Base-by-base conservation (phyloP, 2,329 filamentous ascomycete species). In the Fusarium annulatum region DNA sequence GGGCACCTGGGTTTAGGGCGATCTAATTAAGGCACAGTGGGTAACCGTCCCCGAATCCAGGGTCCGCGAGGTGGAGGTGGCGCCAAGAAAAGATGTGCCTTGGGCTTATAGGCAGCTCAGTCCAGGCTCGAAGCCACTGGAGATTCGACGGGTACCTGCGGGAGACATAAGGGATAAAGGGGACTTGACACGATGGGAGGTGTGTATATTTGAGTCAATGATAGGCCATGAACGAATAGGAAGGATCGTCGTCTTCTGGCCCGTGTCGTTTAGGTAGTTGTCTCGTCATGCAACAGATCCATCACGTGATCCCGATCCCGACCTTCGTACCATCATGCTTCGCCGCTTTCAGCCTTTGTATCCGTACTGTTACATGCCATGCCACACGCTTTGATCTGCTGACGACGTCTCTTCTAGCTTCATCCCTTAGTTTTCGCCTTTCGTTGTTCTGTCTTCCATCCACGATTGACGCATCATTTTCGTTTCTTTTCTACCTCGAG, bases 41-140 rank as follows among this genome's bases (percentile, higher is more conserved):
- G 48, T 76, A 66, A 64, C 57, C 49, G 66, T 55, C 70, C 72
- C 73, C 49, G 56, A 75, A 71, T 67, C 56, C 66, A 73, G 69
- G 74, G 74, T 73, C 74, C 58, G 64, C 52, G 43, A 65, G 41
- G 72, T 74, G 72, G 69, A 75, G 72, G 72, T 73, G 65, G 72
- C 72, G 72, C 72, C 72, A 74, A 75, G 72, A 75, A 45, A 55
- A 53, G 63, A 62, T 72, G 55, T 64, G 42, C 42, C 70, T 67
- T n/a, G 23, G 28, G 55, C 53, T 34, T 63, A n/a, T 71, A 61
- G 60, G 33, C 66, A 57, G 42, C 52, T 61, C 71, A 53, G 36
- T 45, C 61, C 66, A 45, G 41, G 23, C 38, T 46, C 34, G 46
- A 28, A 74, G 71, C 67, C 67, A 65, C 59, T 8, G n/a, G 9